Evolutionary conservation across 352 stramenopile species (phyloP).

Genomic region (Phytophthora tentaculata): DNA sequence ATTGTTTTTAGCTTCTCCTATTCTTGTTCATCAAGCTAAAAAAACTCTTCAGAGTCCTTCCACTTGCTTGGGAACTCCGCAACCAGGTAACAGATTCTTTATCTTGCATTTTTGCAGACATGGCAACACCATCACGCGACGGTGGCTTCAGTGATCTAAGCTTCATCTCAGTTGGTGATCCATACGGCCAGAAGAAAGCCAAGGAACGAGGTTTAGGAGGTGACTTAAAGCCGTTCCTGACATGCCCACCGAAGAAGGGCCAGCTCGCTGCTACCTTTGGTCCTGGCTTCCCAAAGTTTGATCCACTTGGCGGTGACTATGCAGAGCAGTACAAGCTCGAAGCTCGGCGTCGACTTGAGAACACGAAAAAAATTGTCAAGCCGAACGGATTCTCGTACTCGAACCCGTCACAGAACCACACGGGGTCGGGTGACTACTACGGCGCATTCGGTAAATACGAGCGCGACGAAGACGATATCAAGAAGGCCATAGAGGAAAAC

Average conservation of each 20-base stretch:
- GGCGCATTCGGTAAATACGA: slow-evolving; percentile 72
- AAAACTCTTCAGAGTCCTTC: slow-evolving; percentile 23
- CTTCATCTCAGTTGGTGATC: slow-evolving; percentile 71
- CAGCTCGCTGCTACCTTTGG: slow-evolving; percentile 67
- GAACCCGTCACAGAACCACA: slow-evolving; percentile 65
- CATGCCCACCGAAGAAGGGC: slow-evolving; percentile 71
- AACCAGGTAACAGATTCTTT: no score
- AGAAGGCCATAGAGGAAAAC: slow-evolving; percentile 56
- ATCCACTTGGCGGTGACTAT: slow-evolving; percentile 66
- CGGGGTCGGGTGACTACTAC: slow-evolving; percentile 73
- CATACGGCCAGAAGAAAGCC: slow-evolving; percentile 51
- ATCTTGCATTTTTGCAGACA: slow-evolving; percentile 11
- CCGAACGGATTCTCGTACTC: slow-evolving; percentile 75
- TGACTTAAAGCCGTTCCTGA: slow-evolving; percentile 77
- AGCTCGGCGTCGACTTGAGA: slow-evolving; percentile 68
- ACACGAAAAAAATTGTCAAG: slow-evolving; percentile 74
- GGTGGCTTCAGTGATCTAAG: slow-evolving; percentile 79
- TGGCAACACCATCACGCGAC: slow-evolving; percentile 52
- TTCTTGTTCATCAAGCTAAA: slow-evolving; percentile 9
- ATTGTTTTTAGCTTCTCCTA: slow-evolving; percentile 17
- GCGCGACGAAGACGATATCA: slow-evolving; percentile 67
- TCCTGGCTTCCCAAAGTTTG: slow-evolving; percentile 66
- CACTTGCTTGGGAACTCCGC: no score
- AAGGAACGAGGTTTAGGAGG: slow-evolving; percentile 61
- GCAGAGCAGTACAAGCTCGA: slow-evolving; percentile 76